These are phyloP conservation scores for Aspergillus funiculosus DNA, from an alignment of 495 filamentous ascomycete genomes.

Conservation along the genomic window DNA sequence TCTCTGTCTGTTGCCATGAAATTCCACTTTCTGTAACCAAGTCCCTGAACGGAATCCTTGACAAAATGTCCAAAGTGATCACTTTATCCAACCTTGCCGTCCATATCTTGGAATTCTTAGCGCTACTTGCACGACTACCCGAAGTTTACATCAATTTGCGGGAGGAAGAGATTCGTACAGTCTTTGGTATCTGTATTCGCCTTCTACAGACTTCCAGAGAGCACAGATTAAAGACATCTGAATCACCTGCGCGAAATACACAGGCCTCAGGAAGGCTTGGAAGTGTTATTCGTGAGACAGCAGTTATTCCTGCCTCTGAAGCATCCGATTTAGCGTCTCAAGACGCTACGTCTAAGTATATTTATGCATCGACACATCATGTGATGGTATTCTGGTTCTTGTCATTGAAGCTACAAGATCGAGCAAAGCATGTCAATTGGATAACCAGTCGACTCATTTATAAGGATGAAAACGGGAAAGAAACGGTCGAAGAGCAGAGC, in stretches of 20 bases:
- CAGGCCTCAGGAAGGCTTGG: conserved; percentile 35
- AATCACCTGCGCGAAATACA: conserved; percentile 30
- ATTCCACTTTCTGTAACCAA: conserved; percentile 77
- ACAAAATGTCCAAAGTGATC: conserved; percentile 91
- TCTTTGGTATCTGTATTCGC: conserved; percentile 91
- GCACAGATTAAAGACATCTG: conserved; percentile 38
- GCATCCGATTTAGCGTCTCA: conserved; percentile 28
- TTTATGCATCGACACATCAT: conserved; percentile 87
- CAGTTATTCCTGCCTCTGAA: conserved; percentile 26
- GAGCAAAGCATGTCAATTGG: conserved; percentile 79
- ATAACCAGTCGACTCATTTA: conserved; percentile 81
- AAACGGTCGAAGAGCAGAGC: conserved; percentile 83
- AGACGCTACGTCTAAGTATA: conserved; percentile 63
- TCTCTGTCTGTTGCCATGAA: conserved; percentile 91
- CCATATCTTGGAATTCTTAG: conserved; percentile 90
- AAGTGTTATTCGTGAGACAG: conserved; percentile 37
- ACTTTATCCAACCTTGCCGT: conserved; percentile 85
- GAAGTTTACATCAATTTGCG: conserved; percentile 81
- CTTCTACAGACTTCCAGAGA: conserved; percentile 75
- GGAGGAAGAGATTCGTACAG: conserved; percentile 80
- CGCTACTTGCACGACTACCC: conserved; percentile 76
- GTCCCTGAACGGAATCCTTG: conserved; percentile 71
- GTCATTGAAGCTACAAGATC: conserved; percentile 74
- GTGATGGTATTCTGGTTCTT: conserved; percentile 97
- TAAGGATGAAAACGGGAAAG: conserved; percentile 64